A percentile compares a stretch with the other conserved stretches of the same genome.
These are phyloP conservation scores for Jamesozyma hellenica DNA, from an alignment of 805 yeast species.

Conservation along the genomic window DNA sequence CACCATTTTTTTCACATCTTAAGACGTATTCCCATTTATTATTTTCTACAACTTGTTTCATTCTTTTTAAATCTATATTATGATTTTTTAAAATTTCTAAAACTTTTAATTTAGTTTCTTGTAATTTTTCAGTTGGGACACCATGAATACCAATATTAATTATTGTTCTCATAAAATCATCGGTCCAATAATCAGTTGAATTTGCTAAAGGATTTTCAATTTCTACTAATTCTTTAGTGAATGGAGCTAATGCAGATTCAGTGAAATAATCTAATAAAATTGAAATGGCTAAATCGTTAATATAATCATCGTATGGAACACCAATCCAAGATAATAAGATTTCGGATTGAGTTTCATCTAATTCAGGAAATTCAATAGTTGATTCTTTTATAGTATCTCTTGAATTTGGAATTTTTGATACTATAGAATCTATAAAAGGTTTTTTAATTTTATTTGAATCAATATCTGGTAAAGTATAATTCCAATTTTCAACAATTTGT, in stretches of 20 bases:
- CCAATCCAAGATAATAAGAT: slow-evolving; percentile 72
- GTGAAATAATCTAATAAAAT: slow-evolving; percentile 65
- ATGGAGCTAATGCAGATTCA: slow-evolving; percentile 64
- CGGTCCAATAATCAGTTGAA: slow-evolving; percentile 57
- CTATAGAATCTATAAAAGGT: slow-evolving; percentile 65
- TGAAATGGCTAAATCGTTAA: slow-evolving; percentile 58
- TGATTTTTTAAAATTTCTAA: slow-evolving; percentile 46
- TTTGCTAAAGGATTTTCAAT: slow-evolving; percentile 74
- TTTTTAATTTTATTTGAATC: slow-evolving; percentile 32
- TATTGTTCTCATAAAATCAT: slow-evolving; percentile 58
- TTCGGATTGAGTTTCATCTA: slow-evolving; percentile 78
- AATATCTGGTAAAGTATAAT: slow-evolving; percentile 40
- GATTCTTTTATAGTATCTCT: slow-evolving; percentile 35
- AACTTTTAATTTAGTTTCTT: slow-evolving; percentile 43
- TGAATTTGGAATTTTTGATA: slow-evolving; percentile 37
- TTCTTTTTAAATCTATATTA: slow-evolving; percentile 51
- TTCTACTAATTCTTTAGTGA: slow-evolving; percentile 66
- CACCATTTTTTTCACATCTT: slow-evolving; percentile 54
- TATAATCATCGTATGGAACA: slow-evolving; percentile 44
- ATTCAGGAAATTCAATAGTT: slow-evolving; percentile 73
- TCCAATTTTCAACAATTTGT: slow-evolving; percentile 49
- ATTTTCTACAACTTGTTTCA: slow-evolving; percentile 60
- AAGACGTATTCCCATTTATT: slow-evolving; percentile 51
- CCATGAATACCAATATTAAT: slow-evolving; percentile 50
- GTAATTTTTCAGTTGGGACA: slow-evolving; percentile 60